phyloP scores from a whole-genome alignment of 164 flowering plant species.

The Nymphaea thermarum region DNA sequence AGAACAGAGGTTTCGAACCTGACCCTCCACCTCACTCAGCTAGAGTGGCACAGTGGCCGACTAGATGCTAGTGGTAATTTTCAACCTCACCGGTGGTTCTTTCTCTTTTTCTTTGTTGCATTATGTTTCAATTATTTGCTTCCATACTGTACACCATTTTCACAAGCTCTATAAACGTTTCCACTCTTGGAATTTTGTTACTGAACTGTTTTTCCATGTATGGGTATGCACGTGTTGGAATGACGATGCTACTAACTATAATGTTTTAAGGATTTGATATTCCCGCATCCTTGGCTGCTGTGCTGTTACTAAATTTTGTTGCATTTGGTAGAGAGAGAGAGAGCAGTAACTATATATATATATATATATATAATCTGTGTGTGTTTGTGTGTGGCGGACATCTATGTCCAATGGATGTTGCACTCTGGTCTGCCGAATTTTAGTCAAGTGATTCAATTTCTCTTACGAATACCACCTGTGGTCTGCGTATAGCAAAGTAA shows the following conservation, averaged over 20 bases:
- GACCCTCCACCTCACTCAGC: constrained; percentile 66
- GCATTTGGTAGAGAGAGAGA: no score
- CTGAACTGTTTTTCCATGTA: background rate
- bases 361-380: no score
- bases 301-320: background rate
- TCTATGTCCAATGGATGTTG: no score
- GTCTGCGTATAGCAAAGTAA: no score
- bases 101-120: background rate
- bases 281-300: background rate
- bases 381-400: no score
- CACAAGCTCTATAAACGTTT: no score
- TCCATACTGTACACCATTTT: background rate
- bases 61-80: constrained; percentile 54
- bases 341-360: no score
- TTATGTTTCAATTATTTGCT: background rate
- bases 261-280: background rate
- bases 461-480: no score
- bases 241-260: no score
- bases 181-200: no score
- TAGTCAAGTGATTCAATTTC: no score
- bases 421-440: no score
- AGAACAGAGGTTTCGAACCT: background rate
- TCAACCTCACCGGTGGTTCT: background rate
- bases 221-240: background rate
- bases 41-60: constrained; percentile 78